Base-by-base conservation (phyloP, 164 flowering plant species). In the Umbellularia californica region DNA sequence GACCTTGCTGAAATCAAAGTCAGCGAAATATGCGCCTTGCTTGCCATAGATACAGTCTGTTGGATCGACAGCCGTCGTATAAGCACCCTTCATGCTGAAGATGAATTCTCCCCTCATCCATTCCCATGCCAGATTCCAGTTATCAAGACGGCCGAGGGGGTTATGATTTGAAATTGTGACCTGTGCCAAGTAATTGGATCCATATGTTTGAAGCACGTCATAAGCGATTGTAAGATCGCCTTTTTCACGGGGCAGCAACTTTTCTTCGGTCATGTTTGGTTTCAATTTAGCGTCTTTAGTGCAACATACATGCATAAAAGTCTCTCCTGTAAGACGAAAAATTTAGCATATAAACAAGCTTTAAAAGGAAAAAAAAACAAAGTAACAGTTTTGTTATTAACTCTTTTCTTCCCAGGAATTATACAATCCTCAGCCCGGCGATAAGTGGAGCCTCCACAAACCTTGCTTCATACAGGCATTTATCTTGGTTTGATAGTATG, bases 101-200 rank as follows among this genome's bases (percentile, higher is more conserved):
- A 91, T 91, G 74, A 91, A 91, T 63, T 91, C 95, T 24, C 83
- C 90, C 63, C 68, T 82, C 90, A 85, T 87, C 95, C 95, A 91
- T 35, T 85, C 86, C 87, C 90, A 91, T 66, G 85, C 86, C 70
- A 91, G 77, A 69, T 86, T 79, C 95, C 95, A 91, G 69, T 86
- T 80, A 77, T 91, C 95, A 23, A 91, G 87, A 41, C 92, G 92
- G 50, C 90, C 88, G 5, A 89, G 79, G 0, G 87, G 81, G 71
- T 83, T 85, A 55, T 89, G 84, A 74, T 88, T 90, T 3, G 83
- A 67, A 71, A 90, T 89, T 11, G 89, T 85, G 27, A 90, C 92
- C 67, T 83, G 84, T 11, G 92, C 90, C 82, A 80, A 80, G 77
- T 90, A 90, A 73, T 74, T 82, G 1, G 83, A 60, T 2, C 70